Conservation (phyloP, 805 yeast genomes). For the Schizosaccharomyces lindneri region DNA sequence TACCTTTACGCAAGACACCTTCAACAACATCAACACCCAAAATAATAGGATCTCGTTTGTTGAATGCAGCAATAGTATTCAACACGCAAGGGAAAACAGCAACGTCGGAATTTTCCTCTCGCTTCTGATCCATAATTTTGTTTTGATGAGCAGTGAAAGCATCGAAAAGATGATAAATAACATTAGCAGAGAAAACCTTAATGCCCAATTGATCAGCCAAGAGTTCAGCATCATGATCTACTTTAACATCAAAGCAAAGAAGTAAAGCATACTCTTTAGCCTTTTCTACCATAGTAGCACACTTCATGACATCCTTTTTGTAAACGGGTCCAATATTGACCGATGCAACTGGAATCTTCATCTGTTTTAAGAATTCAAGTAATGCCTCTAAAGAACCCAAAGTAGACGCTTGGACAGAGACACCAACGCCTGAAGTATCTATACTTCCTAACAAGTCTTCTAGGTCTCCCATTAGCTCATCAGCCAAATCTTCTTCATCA, state of each 20-base stretch:
- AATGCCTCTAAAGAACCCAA: slow-evolving; percentile 94
- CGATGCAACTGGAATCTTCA: slow-evolving; percentile 98
- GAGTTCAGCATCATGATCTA: slow-evolving; percentile 95
- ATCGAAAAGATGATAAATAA: slow-evolving; percentile 90
- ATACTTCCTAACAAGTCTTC: slow-evolving; percentile 86
- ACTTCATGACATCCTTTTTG: slow-evolving; percentile 96
- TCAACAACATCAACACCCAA: slow-evolving; percentile 94
- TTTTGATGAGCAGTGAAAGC: slow-evolving; percentile 79
- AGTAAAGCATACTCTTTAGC: slow-evolving; percentile 91
- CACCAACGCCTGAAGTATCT: slow-evolving; percentile 89
- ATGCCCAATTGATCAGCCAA: slow-evolving; percentile 85
- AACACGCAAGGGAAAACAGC: slow-evolving; percentile 91
- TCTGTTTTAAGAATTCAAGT: slow-evolving; percentile 84
- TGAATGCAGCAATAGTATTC: slow-evolving; percentile 83
- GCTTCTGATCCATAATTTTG: slow-evolving; percentile 66
- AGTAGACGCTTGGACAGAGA: slow-evolving; percentile 93
- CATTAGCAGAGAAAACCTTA: slow-evolving; percentile 82
- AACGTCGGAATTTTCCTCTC: slow-evolving; percentile 63
- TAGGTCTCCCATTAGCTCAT: slow-evolving; percentile 95
- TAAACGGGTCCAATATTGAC: slow-evolving; percentile 94
- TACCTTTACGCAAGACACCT: slow-evolving; percentile 71
- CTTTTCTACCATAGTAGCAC: slow-evolving; percentile 85
- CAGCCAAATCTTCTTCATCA: slow-evolving; percentile 92
- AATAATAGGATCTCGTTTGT: slow-evolving; percentile 97
- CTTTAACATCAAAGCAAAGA: slow-evolving; percentile 93